These are phyloP conservation scores for Ambrosia trifida DNA, from an alignment of 129 eudicot species.

Conservation along the genomic window DNA sequence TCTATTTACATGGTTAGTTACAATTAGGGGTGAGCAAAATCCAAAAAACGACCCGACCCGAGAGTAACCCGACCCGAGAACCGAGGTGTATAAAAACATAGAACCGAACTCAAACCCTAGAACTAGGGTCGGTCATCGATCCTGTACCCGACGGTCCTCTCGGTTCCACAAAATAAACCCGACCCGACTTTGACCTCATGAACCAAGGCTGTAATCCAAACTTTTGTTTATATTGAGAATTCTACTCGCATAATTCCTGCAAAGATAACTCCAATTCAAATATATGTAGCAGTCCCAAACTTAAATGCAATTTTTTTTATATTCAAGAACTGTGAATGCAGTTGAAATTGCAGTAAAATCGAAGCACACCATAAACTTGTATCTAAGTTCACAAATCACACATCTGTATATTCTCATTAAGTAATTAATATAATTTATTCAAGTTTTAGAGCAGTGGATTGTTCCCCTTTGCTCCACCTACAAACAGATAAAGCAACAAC, in stretches of 20 bases:
- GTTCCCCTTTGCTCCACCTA: conserved; percentile 99
- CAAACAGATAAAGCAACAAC: conserved; percentile 11
- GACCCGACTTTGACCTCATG: no score
- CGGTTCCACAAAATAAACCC: no score
- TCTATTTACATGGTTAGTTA: no score
- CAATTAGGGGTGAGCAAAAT: no score
- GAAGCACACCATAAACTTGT: not conserved
- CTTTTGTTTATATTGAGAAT: conserved; percentile 58
- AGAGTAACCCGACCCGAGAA: no score
- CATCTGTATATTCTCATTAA: not conserved
- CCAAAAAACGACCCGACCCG: no score
- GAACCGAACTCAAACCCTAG: no score
- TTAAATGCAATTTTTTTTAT: not conserved
- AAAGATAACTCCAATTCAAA: not conserved
- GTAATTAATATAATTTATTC: not conserved
- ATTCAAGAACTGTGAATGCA: conserved; percentile 15
- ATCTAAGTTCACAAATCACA: not conserved
- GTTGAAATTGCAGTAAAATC: conserved; percentile 1
- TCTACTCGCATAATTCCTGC: conserved; percentile 85
- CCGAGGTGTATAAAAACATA: no score
- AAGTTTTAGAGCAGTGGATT: conserved; percentile 61
- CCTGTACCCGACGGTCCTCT: no score
- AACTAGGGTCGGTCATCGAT: no score
- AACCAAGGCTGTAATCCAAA: no score
- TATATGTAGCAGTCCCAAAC: not conserved